These are phyloP conservation scores for Pseudogymnoascus sp. DNA, from an alignment of 2,329 filamentous ascomycete genomes.

Conservation along the genomic window DNA sequence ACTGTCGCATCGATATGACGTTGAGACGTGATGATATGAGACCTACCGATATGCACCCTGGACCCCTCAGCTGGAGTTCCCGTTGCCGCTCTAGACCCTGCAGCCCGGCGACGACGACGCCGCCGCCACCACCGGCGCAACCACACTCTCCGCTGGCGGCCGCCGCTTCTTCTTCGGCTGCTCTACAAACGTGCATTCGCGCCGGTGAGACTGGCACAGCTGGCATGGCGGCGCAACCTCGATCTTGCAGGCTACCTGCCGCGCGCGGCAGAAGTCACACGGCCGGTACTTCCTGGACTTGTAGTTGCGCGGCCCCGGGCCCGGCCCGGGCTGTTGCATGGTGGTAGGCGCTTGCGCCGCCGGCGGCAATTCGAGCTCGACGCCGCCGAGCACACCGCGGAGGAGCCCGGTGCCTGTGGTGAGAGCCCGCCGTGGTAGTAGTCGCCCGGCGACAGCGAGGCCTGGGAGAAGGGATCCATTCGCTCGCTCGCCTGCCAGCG, in stretches of 20 bases:
- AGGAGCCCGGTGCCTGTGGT: not conserved
- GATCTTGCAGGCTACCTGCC: conserved; percentile 40
- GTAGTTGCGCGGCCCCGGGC: conserved; percentile 26
- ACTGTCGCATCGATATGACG: not conserved
- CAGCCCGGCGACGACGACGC: not conserved
- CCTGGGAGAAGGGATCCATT: not conserved
- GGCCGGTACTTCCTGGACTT: conserved; percentile 32
- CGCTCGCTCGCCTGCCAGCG: not conserved
- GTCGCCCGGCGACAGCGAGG: not conserved
- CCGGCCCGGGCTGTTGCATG: not conserved
- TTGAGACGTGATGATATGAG: not conserved
- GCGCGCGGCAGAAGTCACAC: conserved; percentile 41
- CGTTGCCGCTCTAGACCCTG: not conserved
- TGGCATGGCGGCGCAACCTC: conserved; percentile 37
- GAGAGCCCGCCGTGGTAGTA: not conserved
- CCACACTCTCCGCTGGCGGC: not conserved
- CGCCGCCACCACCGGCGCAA: not conserved
- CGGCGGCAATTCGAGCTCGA: not conserved
- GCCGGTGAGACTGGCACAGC: conserved; percentile 36
- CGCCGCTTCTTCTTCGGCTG: conserved; percentile 27
- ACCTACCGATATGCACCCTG: not conserved
- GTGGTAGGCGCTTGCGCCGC: not conserved
- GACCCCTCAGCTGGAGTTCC: not conserved
- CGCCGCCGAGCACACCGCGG: not conserved
- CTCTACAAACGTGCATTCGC: conserved; percentile 40